phyloP scores from a whole-genome alignment of 2,329 filamentous ascomycete genomes.

The Gnomoniopsis smithogilvyi region DNA sequence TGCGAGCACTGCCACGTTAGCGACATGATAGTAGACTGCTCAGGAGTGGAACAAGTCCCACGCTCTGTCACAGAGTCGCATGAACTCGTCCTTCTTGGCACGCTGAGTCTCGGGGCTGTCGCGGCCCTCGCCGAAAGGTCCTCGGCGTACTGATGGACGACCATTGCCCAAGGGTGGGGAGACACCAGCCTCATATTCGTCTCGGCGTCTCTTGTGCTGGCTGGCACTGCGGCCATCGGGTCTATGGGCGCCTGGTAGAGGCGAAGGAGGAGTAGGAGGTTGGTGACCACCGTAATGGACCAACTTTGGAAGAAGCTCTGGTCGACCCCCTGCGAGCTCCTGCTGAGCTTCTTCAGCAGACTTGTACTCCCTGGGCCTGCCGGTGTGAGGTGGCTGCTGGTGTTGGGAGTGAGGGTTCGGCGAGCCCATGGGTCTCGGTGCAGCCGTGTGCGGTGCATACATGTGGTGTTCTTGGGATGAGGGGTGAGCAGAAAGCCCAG shows the following conservation, averaged over 20 bases:
- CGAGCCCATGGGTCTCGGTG: slow-evolving; percentile 69
- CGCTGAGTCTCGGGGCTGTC: slow-evolving; percentile 80
- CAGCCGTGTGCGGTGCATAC: slow-evolving; percentile 60
- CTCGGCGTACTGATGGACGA: slow-evolving; percentile 56
- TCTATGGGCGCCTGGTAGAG: slow-evolving; percentile 49
- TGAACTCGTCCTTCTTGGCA: slow-evolving; percentile 90
- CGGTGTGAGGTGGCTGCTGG: slow-evolving; percentile 49
- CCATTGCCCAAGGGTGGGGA: slow-evolving; percentile 81
- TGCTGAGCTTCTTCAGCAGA: slow-evolving; percentile 95
- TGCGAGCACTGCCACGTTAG: not conserved
- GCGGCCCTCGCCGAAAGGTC: slow-evolving; percentile 76
- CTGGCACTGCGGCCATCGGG: slow-evolving; percentile 56
- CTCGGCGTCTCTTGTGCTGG: slow-evolving; percentile 65
- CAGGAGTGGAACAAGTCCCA: slow-evolving; percentile 98
- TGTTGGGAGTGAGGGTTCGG: slow-evolving; percentile 64
- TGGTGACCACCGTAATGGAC: slow-evolving; percentile 95
- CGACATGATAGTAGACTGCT: slow-evolving; percentile 27
- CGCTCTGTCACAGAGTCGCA: slow-evolving; percentile 79
- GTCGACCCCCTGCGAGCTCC: slow-evolving; percentile 83
- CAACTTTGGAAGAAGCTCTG: slow-evolving; percentile 87
- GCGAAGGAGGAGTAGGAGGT: slow-evolving; percentile 86
- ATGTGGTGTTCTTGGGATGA: slow-evolving; percentile 49
- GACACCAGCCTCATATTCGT: slow-evolving; percentile 90
- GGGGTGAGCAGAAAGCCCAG: slow-evolving; percentile 64
- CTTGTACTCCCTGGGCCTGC: slow-evolving; percentile 80